phyloP scores from a whole-genome alignment of 495 filamentous ascomycete species.

The Penicillium simplicissimum region DNA sequence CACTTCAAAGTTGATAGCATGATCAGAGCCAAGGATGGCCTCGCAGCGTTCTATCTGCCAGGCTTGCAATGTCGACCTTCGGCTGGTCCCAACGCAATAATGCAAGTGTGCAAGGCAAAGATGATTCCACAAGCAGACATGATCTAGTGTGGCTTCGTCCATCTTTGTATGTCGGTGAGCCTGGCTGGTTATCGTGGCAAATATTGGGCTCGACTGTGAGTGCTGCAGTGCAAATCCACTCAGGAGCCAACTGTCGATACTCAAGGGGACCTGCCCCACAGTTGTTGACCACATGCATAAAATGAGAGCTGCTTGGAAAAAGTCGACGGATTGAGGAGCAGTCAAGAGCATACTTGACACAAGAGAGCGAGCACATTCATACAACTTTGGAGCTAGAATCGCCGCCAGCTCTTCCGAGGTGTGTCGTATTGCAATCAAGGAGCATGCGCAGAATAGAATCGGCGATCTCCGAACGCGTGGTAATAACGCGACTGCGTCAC shows the following conservation, averaged over 20 bases:
- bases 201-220: slow-evolving; percentile 39
- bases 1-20: slow-evolving; percentile 45
- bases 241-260: slow-evolving; percentile 50
- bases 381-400: slow-evolving; percentile 39
- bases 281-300: slow-evolving; percentile 52
- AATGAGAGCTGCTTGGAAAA: slow-evolving; percentile 47
- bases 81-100: slow-evolving; percentile 49
- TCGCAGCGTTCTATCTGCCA: slow-evolving; percentile 43
- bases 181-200: slow-evolving; percentile 25
- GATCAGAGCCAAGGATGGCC: slow-evolving; percentile 38
- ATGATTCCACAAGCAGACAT: slow-evolving; percentile 49
- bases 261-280: slow-evolving; percentile 46
- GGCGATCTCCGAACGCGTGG: slow-evolving; percentile 36
- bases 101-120: slow-evolving; percentile 48
- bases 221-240: slow-evolving; percentile 50
- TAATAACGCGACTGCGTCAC: slow-evolving; percentile 27
- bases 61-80: slow-evolving; percentile 37
- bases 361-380: slow-evolving; percentile 38
- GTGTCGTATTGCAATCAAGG: slow-evolving; percentile 48
- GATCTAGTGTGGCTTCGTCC: slow-evolving; percentile 24
- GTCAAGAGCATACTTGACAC: slow-evolving; percentile 36
- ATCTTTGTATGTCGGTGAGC: slow-evolving; percentile 10
- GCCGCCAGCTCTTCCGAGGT: slow-evolving; percentile 40
- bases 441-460: slow-evolving; percentile 43
- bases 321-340: slow-evolving; percentile 43